phyloP scores from a whole-genome alignment of 2,329 filamentous ascomycete genomes.

The Trichoderma harzianum region DNA sequence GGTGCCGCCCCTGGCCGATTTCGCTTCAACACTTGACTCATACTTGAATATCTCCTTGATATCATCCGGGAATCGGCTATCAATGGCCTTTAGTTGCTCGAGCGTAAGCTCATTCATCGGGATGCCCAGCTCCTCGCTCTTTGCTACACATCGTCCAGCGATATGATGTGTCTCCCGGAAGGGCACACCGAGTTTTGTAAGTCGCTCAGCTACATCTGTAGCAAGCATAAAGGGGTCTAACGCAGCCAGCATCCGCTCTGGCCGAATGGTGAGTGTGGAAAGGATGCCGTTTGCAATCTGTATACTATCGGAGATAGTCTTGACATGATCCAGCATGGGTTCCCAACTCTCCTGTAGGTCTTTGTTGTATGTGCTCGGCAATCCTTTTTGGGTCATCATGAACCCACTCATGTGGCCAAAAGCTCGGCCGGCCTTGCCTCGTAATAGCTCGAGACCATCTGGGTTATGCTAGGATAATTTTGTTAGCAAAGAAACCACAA shows the following conservation, averaged over 20 bases:
- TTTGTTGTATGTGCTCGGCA: slow-evolving; percentile 61
- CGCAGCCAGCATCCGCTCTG: slow-evolving; percentile 74
- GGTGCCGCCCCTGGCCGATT: slow-evolving; percentile 72
- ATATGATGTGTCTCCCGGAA: slow-evolving; percentile 82
- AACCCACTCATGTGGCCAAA: slow-evolving; percentile 81
- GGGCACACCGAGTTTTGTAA: slow-evolving; percentile 64
- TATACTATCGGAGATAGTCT: slow-evolving; percentile 76
- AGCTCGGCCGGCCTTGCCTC: no score
- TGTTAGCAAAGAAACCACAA: no score
- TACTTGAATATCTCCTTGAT: slow-evolving; percentile 73
- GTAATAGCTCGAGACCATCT: slow-evolving; percentile 61
- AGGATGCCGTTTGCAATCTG: slow-evolving; percentile 80
- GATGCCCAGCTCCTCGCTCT: slow-evolving; percentile 42
- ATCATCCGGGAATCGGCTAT: slow-evolving; percentile 67
- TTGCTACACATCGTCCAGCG: slow-evolving; percentile 58
- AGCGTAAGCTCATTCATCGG: slow-evolving; percentile 68
- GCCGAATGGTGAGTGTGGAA: slow-evolving; percentile 64
- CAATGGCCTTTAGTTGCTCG: slow-evolving; percentile 62
- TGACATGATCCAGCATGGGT: slow-evolving; percentile 79
- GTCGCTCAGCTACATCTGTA: slow-evolving; percentile 63
- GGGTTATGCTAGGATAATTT: slow-evolving; percentile 51
- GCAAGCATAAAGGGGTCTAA: slow-evolving; percentile 83
- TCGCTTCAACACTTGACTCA: slow-evolving; percentile 76
- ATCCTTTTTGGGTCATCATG: slow-evolving; percentile 45
- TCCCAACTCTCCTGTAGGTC: slow-evolving; percentile 86